These are phyloP conservation scores for Aureococcus anophagefferens DNA, from an alignment of 108 stramenopile genomes.

Conservation along the genomic window DNA sequence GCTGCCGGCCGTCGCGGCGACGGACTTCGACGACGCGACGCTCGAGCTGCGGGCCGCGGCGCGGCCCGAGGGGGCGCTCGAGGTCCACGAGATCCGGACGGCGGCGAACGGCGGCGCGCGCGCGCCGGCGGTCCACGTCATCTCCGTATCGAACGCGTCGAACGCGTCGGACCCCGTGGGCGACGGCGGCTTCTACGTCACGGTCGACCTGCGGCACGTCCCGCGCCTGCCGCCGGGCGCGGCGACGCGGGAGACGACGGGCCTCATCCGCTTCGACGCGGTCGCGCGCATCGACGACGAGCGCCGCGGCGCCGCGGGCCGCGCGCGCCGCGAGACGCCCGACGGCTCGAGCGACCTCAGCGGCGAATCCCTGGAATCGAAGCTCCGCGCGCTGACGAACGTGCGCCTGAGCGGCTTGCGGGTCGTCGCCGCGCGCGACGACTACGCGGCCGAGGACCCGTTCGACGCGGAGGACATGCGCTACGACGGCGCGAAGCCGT, in stretches of 20 bases:
- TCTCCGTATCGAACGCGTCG: neutral
- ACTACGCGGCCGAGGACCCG: neutral
- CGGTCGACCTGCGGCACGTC: neutral
- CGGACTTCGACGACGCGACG: neutral
- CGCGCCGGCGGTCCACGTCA: neutral
- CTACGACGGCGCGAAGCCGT: no score
- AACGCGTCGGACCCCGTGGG: neutral
- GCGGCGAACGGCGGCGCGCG: neutral
- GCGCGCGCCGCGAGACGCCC: neutral
- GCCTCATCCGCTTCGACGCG: neutral
- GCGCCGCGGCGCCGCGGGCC: neutral
- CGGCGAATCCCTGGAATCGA: neutral
- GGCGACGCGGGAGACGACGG: neutral
- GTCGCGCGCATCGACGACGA: neutral
- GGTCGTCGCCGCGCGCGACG: neutral
- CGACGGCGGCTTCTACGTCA: neutral
- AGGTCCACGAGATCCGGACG: neutral
- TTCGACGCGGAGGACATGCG: neutral
- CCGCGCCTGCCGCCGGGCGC: neutral
- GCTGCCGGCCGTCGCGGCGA: neutral
- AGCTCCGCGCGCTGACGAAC: neutral
- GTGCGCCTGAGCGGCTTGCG: neutral
- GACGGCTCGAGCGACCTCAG: neutral
- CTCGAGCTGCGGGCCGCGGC: neutral
- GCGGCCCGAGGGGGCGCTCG: neutral